Percentiles rank a stretch among this genome's conserved stretches.
These are phyloP conservation scores for Exidia glandulosa DNA, from an alignment of 768 basidiomycete genomes.

Conservation along the genomic window DNA sequence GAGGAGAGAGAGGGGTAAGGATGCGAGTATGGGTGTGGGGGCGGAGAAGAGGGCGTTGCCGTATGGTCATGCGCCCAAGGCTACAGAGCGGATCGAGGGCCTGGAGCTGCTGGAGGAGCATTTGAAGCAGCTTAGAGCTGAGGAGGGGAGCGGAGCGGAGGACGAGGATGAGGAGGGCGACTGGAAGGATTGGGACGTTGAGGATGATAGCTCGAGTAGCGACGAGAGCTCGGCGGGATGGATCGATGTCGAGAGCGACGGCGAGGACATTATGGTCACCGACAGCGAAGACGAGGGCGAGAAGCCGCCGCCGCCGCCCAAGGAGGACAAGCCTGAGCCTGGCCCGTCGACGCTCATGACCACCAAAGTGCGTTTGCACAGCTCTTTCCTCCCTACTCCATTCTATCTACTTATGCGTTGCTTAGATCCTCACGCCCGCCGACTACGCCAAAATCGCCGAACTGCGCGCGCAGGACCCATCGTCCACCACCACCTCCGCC, in stretches of 20 bases:
- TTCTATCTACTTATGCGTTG: not conserved
- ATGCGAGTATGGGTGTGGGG: constrained; percentile 70
- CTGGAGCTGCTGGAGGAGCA: constrained; percentile 89
- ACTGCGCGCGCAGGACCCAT: constrained; percentile 69
- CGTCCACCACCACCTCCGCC: constrained; percentile 53
- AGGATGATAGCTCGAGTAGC: constrained; percentile 51
- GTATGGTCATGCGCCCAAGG: constrained; percentile 69
- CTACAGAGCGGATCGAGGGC: constrained; percentile 81
- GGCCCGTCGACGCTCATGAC: constrained; percentile 58
- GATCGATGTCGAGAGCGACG: constrained; percentile 68
- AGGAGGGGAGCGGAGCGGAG: constrained; percentile 38
- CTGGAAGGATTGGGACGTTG: constrained; percentile 87
- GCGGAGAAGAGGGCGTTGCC: constrained; percentile 45
- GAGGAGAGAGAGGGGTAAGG: constrained; percentile 83
- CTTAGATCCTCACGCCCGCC: constrained; percentile 89
- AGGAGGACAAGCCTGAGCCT: constrained; percentile 16
- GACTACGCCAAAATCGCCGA: constrained; percentile 91
- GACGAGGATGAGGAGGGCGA: constrained; percentile 52
- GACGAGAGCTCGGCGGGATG: constrained; percentile 57
- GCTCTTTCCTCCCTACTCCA: not conserved
- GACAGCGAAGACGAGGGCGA: constrained; percentile 73
- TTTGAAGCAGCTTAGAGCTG: constrained; percentile 57
- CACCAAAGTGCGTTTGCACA: constrained; percentile 45
- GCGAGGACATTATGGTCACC: constrained; percentile 61
- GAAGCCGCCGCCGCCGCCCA: constrained; percentile 4